Evolutionary conservation across 441 rosid genomes (phyloP).

Genomic region (Mallotus japonicus): DNA sequence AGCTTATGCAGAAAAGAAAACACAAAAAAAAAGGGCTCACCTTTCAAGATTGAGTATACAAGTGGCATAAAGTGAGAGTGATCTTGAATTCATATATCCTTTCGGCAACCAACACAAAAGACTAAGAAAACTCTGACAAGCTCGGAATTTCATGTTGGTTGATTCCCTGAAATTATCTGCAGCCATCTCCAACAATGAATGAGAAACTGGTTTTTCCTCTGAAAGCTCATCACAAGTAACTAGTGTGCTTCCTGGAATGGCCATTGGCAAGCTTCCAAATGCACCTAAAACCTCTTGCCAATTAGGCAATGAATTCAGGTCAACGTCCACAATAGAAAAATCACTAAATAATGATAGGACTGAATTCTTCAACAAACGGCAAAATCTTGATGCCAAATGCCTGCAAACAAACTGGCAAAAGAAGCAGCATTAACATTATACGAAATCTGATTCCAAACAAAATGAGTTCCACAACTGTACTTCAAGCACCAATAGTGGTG

Average conservation of each 20-base stretch:
- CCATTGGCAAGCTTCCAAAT: conserved; percentile 41
- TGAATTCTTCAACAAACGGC: conserved; percentile 51
- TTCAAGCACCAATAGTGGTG: conserved; percentile 9
- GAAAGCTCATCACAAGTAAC: conserved; percentile 12
- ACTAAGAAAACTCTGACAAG: conserved; percentile 60
- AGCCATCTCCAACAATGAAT: conserved; percentile 28
- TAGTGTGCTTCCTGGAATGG: conserved; percentile 29
- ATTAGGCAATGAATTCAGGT: conserved; percentile 46
- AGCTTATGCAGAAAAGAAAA: neutral
- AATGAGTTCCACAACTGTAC: neutral
- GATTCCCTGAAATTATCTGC: conserved; percentile 36
- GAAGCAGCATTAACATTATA: conserved; percentile 30
- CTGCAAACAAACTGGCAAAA: conserved; percentile 83
- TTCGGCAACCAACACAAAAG: conserved; percentile 78
- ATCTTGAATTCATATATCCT: conserved; percentile 55
- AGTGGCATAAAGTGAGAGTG: conserved; percentile 53
- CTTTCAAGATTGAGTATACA: conserved; percentile 71
- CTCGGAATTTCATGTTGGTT: conserved; percentile 36
- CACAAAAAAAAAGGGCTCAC: conserved; percentile 35
- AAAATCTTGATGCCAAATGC: conserved; percentile 66
- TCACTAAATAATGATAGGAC: conserved; percentile 33
- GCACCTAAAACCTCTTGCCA: conserved; percentile 60
- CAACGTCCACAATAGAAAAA: conserved; percentile 33
- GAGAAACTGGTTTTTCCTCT: conserved; percentile 24
- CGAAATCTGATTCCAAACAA: conserved; percentile 17